Evolutionary conservation across 2,329 filamentous ascomycete species (phyloP).

Genomic region (Alternaria burnsii): DNA sequence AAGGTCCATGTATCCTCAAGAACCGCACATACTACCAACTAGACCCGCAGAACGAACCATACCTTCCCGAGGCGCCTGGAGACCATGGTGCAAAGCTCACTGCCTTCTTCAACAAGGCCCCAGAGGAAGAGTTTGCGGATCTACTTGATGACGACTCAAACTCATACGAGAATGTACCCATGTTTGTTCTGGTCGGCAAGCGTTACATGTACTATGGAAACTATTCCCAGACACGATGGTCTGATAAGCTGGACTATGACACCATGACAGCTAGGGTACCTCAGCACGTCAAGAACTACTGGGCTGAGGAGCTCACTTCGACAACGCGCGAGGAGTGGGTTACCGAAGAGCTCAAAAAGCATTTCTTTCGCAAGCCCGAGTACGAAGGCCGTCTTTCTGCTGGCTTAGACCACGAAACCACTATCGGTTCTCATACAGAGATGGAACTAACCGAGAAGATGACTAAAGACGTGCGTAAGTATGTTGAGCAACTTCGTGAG

Average conservation of each 20-base stretch:
- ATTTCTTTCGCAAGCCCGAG: conserved; percentile 54
- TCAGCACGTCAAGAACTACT: conserved; percentile 48
- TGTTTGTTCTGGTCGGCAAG: conserved; percentile 50
- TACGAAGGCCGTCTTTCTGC: conserved; percentile 49
- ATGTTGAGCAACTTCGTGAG: conserved; percentile 44
- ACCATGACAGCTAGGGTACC: conserved; percentile 51
- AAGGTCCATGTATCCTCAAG: conserved; percentile 36
- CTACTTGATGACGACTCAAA: conserved; percentile 27
- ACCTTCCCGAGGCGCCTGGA: conserved; percentile 52
- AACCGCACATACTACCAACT: conserved; percentile 55
- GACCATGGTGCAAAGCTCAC: conserved; percentile 58
- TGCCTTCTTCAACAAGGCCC: conserved; percentile 55
- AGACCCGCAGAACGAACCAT: conserved; percentile 51
- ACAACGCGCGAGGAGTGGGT: conserved; percentile 53
- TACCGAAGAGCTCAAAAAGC: conserved; percentile 50
- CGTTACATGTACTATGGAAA: conserved; percentile 57
- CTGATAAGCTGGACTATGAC: conserved; percentile 56
- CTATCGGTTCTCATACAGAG: conserved; percentile 27
- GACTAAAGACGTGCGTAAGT: conserved; percentile 41
- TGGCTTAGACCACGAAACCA: conserved; percentile 22
- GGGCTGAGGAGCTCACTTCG: conserved; percentile 51
- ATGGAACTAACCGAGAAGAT: conserved; percentile 36
- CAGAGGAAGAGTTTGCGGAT: conserved; percentile 38
- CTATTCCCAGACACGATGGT: conserved; percentile 56
- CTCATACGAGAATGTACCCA: conserved; percentile 51